Conservation (phyloP, 108 stramenopile genomes). For the Parietichytrium sp. region DNA sequence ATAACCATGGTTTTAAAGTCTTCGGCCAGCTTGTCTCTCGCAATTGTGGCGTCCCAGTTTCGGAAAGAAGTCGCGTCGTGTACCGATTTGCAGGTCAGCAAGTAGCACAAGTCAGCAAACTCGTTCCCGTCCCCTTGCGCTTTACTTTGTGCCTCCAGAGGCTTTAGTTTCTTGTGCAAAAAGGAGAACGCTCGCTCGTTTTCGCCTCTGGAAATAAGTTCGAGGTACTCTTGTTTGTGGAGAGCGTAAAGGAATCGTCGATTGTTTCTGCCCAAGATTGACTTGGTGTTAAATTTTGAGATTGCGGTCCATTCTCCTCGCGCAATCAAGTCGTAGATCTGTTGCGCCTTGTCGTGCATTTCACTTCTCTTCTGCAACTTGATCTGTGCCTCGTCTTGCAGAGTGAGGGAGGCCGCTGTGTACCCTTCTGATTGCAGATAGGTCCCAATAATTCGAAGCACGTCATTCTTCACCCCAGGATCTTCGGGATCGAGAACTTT, state of each 20-base stretch:
- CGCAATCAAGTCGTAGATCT: background rate
- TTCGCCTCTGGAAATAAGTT: conserved; percentile 13
- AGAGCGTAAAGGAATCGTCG: conserved; percentile 28
- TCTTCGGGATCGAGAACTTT: conserved; percentile 28
- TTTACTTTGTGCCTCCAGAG: conserved; percentile 20
- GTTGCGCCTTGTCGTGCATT: conserved; percentile 1
- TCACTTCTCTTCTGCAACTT: conserved; percentile 24
- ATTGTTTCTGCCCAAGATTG: background rate
- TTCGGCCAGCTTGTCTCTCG: conserved; percentile 27
- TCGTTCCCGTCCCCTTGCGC: background rate
- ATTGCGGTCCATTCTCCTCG: background rate
- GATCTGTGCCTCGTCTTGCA: conserved; percentile 35
- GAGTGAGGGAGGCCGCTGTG: background rate
- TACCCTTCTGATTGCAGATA: background rate
- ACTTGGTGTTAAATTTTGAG: background rate
- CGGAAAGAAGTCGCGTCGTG: conserved; percentile 17
- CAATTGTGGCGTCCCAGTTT: background rate
- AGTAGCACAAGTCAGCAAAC: background rate
- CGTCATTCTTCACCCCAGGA: conserved; percentile 25
- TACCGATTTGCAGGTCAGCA: conserved; percentile 39
- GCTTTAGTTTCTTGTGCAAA: conserved; percentile 22
- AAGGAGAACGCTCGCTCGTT: conserved; percentile 32
- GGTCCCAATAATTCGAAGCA: conserved; percentile 21
- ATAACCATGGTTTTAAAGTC: conserved; percentile 25
- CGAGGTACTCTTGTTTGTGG: conserved; percentile 23